Conservation (phyloP, 306 rosid species). For the Rubus idaeus region DNA sequence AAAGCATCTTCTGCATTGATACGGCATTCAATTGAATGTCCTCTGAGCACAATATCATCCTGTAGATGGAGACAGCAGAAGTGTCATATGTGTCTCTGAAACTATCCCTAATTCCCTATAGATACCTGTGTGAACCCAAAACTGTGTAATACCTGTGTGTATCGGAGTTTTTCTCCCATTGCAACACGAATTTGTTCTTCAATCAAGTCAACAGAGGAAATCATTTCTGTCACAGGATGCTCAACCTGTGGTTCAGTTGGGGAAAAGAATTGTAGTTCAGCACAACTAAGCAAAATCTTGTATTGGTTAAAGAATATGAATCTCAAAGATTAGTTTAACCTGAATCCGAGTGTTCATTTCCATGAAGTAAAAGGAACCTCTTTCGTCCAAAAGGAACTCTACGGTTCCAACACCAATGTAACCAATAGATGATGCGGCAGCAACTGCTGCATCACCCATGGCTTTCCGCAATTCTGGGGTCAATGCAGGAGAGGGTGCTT, state of each 20-base stretch:
- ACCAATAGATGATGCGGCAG: conserved; percentile 98
- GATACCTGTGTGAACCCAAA: conserved; percentile 51
- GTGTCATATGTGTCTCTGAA: conserved; percentile 13
- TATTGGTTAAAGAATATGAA: background rate
- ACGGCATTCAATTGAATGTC: conserved; percentile 97
- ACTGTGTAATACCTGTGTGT: conserved; percentile 56
- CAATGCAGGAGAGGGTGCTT: conserved; percentile 99
- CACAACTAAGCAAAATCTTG: background rate
- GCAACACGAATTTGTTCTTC: conserved; percentile 98
- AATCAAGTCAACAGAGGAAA: conserved; percentile 88
- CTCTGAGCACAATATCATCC: conserved; percentile 94
- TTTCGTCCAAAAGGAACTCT: conserved; percentile 97
- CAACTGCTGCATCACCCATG: conserved; percentile 99
- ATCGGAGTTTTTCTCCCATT: conserved; percentile 81
- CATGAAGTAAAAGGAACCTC: conserved; percentile 99
- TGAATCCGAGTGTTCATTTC: conserved; percentile 99
- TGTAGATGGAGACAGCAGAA: conserved; percentile 32
- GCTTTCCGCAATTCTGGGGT: conserved; percentile 92
- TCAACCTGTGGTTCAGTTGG: conserved; percentile 62
- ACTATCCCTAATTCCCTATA: conserved; percentile 11
- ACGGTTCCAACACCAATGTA: conserved; percentile 93
- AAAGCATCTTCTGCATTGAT: conserved; percentile 99
- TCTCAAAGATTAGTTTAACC: conserved; percentile 46
- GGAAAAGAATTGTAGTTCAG: background rate
- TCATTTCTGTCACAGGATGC: conserved; percentile 99